phyloP scores from a whole-genome alignment of 2,329 filamentous ascomycete species.

The Penicillium italicum region DNA sequence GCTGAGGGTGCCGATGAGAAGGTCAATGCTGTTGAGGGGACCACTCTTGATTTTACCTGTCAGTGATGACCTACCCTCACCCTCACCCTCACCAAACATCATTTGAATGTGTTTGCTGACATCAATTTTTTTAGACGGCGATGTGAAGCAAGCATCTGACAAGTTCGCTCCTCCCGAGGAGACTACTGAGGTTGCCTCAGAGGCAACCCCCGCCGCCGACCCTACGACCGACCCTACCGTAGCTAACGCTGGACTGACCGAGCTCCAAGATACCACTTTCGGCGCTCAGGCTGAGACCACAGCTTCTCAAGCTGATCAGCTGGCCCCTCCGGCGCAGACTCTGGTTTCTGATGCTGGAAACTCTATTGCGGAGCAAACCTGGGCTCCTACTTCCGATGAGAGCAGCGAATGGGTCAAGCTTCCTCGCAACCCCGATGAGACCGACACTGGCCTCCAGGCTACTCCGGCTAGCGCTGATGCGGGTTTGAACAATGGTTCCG shows the following conservation, averaged over 20 bases:
- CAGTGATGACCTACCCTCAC: conserved; percentile 30
- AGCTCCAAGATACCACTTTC: conserved; percentile 51
- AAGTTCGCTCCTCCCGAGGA: conserved; percentile 37
- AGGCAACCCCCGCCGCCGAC: conserved; percentile 20
- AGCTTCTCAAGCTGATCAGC: conserved; percentile 22
- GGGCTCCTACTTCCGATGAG: conserved; percentile 55
- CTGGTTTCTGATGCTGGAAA: conserved; percentile 44
- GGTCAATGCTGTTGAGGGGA: conserved; percentile 55
- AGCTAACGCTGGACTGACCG: conserved; percentile 58
- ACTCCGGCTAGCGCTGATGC: conserved; percentile 62
- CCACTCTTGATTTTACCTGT: conserved; percentile 56
- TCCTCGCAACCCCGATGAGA: conserved; percentile 69
- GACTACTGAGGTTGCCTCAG: conserved; percentile 37
- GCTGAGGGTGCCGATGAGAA: conserved; percentile 58
- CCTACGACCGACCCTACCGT: conserved; percentile 56
- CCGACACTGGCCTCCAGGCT: conserved; percentile 62
- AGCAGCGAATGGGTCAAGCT: conserved; percentile 68
- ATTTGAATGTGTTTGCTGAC: conserved; percentile 4
- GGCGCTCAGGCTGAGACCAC: conserved; percentile 52
- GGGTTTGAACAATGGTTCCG: conserved; percentile 56
- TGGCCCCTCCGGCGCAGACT: conserved; percentile 39
- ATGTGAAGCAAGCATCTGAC: conserved; percentile 51
- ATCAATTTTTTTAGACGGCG: conserved; percentile 42
- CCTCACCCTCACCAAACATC: not conserved
- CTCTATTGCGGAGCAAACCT: conserved; percentile 50